Evolutionary conservation across 1,284 basidiomycete genomes (phyloP), one percentile per base, ranked within the genome.

Genomic region (Neolentinus lepideus): DNA sequence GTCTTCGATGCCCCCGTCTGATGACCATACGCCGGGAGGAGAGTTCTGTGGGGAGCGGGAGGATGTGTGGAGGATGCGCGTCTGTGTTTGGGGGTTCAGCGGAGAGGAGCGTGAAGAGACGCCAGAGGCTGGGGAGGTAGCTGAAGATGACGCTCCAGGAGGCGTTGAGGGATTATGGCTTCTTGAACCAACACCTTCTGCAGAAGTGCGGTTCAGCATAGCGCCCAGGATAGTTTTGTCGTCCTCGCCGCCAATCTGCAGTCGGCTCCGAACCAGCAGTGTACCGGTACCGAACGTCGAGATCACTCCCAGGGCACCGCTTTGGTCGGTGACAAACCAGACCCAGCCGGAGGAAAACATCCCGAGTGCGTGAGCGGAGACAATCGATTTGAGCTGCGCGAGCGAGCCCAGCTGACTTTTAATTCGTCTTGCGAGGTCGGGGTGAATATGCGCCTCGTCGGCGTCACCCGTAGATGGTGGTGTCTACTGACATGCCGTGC

Each of bases 271-370:
- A 59, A 96, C 81, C 62, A 99, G 85, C 19, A 98, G 77, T 0
- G 95, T 96, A 11, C 94, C 94, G 0, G 92, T 79, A 4, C 92
- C 95, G 66, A 92, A 94, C 0, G 96, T 97, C 16, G 90, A 87
- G 36, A 92, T 71, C 57, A 94, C 78, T 22, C 83, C 91, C 33
- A 91, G 78, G 56, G 76, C 76, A 12, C 83, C 84, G 3, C 71
- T 66, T 22, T 72, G 66, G 73, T 95, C 90, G 1, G 80, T 80
- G 56, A 93, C 90, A 62, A 93, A 80, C 93, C 92, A 95, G 54
- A 96, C 79, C 77, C 82, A 98, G 60, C 96, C 96, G 58, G 81
- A 88, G 58, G 81, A 85, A 72, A 81, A 85, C 80, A 90, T 86
- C 59, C 90, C 92, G 57, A 81, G 75, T 26, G 81, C 91, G 1